Evolutionary conservation across 768 basidiomycete species (phyloP).

Genomic region (Coprinellus micaceus): DNA sequence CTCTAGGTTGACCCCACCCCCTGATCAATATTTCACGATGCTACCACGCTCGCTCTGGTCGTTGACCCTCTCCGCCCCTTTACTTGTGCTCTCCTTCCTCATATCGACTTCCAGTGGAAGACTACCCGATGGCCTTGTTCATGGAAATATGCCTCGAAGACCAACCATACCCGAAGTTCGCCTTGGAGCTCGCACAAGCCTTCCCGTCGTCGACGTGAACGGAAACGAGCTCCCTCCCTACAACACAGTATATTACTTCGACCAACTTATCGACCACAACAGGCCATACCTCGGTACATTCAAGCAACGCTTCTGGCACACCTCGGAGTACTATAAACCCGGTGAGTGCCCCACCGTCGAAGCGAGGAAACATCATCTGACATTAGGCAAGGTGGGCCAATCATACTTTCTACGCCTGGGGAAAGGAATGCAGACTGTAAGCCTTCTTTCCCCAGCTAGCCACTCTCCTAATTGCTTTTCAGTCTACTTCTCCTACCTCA

Average conservation of each 20-base stretch:
- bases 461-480: background rate
- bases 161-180: constrained; percentile 34
- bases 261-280: constrained; percentile 54
- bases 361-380: background rate
- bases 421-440: constrained; percentile 54
- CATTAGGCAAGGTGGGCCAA: constrained; percentile 45
- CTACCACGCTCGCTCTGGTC: constrained; percentile 12
- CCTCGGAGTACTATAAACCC: constrained; percentile 60
- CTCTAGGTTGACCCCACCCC: background rate
- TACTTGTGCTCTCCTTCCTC: constrained; percentile 12
- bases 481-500: constrained; percentile 55
- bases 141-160: constrained; percentile 40
- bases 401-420: constrained; percentile 65
- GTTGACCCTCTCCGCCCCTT: constrained; percentile 19
- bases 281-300: constrained; percentile 68
- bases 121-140: constrained; percentile 33
- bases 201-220: constrained; percentile 39
- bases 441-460: too few relatives aligned
- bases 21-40: constrained; percentile 1
- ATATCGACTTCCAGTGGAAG: constrained; percentile 10
- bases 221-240: constrained; percentile 44
- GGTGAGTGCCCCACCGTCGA: constrained; percentile 25
- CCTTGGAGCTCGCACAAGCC: constrained; percentile 18
- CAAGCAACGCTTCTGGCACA: constrained; percentile 70
- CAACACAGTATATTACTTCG: constrained; percentile 49